Evolutionary conservation across 1,139 yeast species (phyloP).

Genomic region (Suhomyces chickasaworum): DNA sequence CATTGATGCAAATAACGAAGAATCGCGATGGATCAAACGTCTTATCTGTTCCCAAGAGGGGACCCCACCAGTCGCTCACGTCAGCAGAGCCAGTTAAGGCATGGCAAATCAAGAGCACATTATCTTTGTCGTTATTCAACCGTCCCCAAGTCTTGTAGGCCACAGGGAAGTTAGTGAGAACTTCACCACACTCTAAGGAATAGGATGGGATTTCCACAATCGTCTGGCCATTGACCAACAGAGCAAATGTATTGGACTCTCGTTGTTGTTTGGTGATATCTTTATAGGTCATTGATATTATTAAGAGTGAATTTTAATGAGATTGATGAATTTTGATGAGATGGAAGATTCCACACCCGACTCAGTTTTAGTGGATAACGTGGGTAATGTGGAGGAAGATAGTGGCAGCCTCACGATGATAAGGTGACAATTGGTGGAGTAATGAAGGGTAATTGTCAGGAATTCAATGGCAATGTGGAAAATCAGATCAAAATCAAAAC

Average conservation of each 20-base stretch:
- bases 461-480: not conserved
- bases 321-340: no score
- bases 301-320: no score
- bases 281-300: slow-evolving; percentile 22
- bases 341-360: no score
- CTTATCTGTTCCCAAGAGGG: slow-evolving; percentile 78
- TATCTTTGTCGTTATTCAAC: slow-evolving; percentile 60
- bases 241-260: slow-evolving; percentile 62
- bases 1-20: slow-evolving; percentile 83
- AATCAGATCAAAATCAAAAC: no score
- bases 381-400: not conserved
- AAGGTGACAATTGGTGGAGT: not conserved
- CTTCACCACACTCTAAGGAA: slow-evolving; percentile 80
- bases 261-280: slow-evolving; percentile 52
- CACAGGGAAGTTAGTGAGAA: slow-evolving; percentile 73
- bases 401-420: not conserved
- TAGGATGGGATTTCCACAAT: slow-evolving; percentile 79
- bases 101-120: slow-evolving; percentile 86
- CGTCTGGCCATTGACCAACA: slow-evolving; percentile 76
- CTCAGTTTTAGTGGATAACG: no score
- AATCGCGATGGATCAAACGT: slow-evolving; percentile 91
- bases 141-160: slow-evolving; percentile 96
- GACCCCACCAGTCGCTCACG: slow-evolving; percentile 99
- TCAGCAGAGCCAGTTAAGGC: slow-evolving; percentile 96
- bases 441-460: no score